Evolutionary conservation across 2,329 filamentous ascomycete species (phyloP).

Genomic region (Cladosporium colombiae): DNA sequence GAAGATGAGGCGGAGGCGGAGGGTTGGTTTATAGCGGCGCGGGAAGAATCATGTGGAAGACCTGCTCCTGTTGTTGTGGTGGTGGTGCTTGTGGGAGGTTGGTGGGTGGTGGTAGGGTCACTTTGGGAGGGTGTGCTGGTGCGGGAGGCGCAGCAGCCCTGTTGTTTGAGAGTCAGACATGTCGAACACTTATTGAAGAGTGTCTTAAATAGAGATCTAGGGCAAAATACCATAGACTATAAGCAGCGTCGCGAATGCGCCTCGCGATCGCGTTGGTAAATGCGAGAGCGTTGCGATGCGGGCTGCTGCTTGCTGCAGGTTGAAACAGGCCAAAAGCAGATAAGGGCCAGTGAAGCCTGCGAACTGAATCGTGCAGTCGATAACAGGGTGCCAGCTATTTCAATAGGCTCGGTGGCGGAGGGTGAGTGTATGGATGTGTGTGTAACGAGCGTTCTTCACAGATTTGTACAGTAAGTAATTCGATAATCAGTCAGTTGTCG

Average conservation of each 20-base stretch:
- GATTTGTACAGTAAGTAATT: neutral
- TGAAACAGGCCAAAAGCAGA: neutral
- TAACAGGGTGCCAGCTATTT: neutral
- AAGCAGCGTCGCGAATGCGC: conserved; percentile 19
- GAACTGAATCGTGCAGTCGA: neutral
- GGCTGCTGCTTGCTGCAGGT: neutral
- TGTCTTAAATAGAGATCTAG: neutral
- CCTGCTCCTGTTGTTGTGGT: neutral
- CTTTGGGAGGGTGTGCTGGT: conserved; percentile 11
- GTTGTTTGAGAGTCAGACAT: neutral
- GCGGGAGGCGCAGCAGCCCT: conserved; percentile 18
- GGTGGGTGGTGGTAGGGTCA: neutral
- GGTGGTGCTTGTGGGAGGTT: neutral
- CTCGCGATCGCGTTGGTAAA: conserved; percentile 17
- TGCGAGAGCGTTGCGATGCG: neutral
- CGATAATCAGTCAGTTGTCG: neutral
- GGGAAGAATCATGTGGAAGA: conserved; percentile 14
- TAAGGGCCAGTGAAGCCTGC: neutral
- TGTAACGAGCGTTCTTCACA: neutral
- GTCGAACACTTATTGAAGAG: neutral
- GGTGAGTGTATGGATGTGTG: neutral
- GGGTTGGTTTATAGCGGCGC: conserved; percentile 20
- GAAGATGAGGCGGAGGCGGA: conserved; percentile 8
- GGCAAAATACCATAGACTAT: conserved; percentile 4
- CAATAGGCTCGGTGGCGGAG: neutral